Conservation (phyloP, 2,329 filamentous ascomycete genomes). For the Tolypocladium guangdongense region DNA sequence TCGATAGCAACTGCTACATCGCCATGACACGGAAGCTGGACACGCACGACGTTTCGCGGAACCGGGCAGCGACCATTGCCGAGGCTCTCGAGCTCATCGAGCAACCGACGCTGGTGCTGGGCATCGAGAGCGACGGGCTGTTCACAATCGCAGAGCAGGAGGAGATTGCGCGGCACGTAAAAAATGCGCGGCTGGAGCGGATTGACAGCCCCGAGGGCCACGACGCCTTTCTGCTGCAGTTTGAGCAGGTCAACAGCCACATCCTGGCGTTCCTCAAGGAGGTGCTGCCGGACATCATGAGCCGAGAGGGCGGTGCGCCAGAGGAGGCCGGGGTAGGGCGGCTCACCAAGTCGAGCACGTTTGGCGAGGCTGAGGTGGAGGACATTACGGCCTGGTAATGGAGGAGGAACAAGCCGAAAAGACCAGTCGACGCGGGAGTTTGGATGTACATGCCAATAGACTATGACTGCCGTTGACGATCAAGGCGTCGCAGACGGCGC, state of each 20-base stretch:
- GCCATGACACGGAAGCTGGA: constrained; percentile 96
- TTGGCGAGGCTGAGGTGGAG: constrained; percentile 91
- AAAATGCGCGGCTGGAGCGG: constrained; percentile 64
- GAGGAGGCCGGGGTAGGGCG: constrained; percentile 44
- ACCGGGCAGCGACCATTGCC: constrained; percentile 55
- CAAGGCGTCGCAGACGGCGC: not conserved
- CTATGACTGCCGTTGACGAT: not conserved
- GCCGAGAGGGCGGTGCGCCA: constrained; percentile 38
- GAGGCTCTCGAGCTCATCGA: constrained; percentile 72
- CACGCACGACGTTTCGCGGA: constrained; percentile 86
- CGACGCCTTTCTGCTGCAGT: constrained; percentile 91
- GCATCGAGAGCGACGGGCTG: constrained; percentile 89
- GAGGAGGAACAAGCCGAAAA: not conserved
- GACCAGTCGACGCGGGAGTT: not conserved
- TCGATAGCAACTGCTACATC: constrained; percentile 98
- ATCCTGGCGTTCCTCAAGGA: constrained; percentile 75
- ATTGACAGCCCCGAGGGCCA: constrained; percentile 95
- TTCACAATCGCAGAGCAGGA: constrained; percentile 97
- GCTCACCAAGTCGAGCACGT: constrained; percentile 78
- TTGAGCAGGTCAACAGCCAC: constrained; percentile 90
- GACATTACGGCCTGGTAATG: constrained; percentile 85
- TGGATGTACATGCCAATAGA: not conserved
- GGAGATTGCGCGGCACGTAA: constrained; percentile 75
- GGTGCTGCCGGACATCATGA: constrained; percentile 82
- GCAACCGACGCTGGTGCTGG: constrained; percentile 83